Evolutionary conservation across 1,284 basidiomycete genomes (phyloP), one percentile per base, ranked within the genome.

Genomic region (Lentinula novae-zelandiae): DNA sequence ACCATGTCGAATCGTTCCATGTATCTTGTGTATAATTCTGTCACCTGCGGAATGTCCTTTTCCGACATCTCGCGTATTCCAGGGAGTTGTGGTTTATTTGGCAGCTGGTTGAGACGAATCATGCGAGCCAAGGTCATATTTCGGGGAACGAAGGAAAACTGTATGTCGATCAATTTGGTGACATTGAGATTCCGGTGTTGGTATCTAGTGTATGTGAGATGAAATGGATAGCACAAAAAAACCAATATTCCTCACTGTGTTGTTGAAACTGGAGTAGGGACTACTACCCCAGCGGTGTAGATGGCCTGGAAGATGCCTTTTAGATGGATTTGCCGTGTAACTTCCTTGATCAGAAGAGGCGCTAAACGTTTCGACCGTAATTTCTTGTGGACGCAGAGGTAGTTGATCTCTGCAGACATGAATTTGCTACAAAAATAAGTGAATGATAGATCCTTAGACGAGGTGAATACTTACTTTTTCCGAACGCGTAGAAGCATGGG

Each of bases 301-400:
- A 99, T 93, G 3, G 97, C 97, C 75, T 99, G 97, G 79, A 98
- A 99, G 56, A 97, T 82, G 53, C 95, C 92, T 63, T 86, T 84
- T 17, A 98, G 79, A 73, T 99, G 88, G 64, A 93, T 93, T 69
- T 93, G 92, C 15, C 97, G 85, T 0, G 97, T 99, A 33, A 99
- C 92, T 74, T 99, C 97, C 74, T 98, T 98, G 78, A 99, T 99
- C 56, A 99, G 82, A 31, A 99, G 93, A 0, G 97, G 97, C 0
- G 97, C 91, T 17, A 99, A 82, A 39, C 97, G 91, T 73, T 98
- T 99, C 5, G 94, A 93, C 12, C 97, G 89, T 53, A 99, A 78
- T 75, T 98, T 98, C 78, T 99, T 99, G 83, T 98, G 96, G 3
- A 98, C 89, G 69, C 95, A 98, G 55, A 99, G 87, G 75, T 96